phyloP scores from a whole-genome alignment of 2,329 filamentous ascomycete genomes.

The Penicillium aurantiogriseum region DNA sequence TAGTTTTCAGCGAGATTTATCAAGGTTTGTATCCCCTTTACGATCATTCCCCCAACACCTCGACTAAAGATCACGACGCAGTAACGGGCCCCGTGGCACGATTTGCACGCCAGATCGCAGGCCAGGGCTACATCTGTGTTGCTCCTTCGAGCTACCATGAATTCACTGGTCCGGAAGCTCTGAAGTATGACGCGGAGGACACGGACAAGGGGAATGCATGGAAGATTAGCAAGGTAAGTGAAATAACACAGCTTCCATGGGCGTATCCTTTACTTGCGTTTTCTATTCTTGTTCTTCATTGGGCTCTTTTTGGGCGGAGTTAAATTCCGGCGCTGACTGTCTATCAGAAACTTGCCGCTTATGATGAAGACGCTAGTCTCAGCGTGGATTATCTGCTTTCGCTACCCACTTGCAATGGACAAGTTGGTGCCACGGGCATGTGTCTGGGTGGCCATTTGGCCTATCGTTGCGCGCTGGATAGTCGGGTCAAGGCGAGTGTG shows the following conservation, averaged over 20 bases:
- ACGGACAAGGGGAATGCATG: slow-evolving; percentile 84
- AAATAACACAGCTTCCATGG: not conserved
- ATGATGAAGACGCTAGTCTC: slow-evolving; percentile 73
- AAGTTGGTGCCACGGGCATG: slow-evolving; percentile 81
- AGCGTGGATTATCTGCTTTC: slow-evolving; percentile 69
- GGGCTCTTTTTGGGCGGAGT: not conserved
- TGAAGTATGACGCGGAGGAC: slow-evolving; percentile 82
- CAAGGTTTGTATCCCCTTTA: slow-evolving; percentile 61
- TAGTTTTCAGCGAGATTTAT: slow-evolving; percentile 91
- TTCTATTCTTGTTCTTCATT: not conserved
- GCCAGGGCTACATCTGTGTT: slow-evolving; percentile 89
- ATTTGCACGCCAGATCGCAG: slow-evolving; percentile 87
- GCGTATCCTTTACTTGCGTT: not conserved
- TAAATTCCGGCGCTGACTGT: not conserved
- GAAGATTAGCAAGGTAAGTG: slow-evolving; percentile 72
- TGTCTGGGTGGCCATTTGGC: slow-evolving; percentile 89
- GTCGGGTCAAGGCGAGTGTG: slow-evolving; percentile 71
- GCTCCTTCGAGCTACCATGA: slow-evolving; percentile 91
- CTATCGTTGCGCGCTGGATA: slow-evolving; percentile 70
- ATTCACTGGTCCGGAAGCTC: slow-evolving; percentile 78
- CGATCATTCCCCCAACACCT: not conserved
- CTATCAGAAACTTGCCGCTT: slow-evolving; percentile 71
- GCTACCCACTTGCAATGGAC: slow-evolving; percentile 75
- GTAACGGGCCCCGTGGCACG: slow-evolving; percentile 87
- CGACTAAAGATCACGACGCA: slow-evolving; percentile 33